Conservation (phyloP, 495 filamentous ascomycete species). For the Apiosordaria backusii region DNA sequence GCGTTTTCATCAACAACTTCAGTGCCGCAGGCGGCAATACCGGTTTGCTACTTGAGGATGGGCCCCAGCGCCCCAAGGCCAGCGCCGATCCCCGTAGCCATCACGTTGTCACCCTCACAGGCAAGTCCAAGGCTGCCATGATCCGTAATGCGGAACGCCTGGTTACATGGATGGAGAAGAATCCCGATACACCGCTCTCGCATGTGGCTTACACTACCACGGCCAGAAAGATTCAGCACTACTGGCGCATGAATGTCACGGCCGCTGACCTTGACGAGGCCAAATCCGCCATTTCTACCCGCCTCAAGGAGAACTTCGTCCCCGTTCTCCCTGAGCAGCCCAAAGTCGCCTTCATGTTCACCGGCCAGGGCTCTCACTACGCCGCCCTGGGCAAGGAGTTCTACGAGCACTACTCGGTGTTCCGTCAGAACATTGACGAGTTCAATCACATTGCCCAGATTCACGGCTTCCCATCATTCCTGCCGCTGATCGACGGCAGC, state of each 20-base stretch:
- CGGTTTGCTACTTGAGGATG: conserved; percentile 60
- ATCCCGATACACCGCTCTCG: conserved; percentile 49
- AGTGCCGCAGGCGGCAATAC: conserved; percentile 68
- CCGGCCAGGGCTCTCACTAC: conserved; percentile 67
- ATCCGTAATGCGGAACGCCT: conserved; percentile 50
- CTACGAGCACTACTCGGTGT: conserved; percentile 61
- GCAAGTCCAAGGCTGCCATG: conserved; percentile 55
- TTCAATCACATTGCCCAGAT: conserved; percentile 64
- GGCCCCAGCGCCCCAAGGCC: conserved; percentile 29
- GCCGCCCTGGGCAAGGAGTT: conserved; percentile 67
- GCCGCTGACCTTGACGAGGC: conserved; percentile 49
- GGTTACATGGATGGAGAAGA: conserved; percentile 50
- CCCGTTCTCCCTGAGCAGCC: conserved; percentile 47
- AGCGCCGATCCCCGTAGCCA: conserved; percentile 46
- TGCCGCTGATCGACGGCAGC: conserved; percentile 63
- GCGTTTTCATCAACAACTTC: conserved; percentile 68
- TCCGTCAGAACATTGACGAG: conserved; percentile 66
- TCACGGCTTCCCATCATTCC: conserved; percentile 67
- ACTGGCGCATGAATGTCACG: conserved; percentile 62
- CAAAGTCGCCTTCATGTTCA: conserved; percentile 65
- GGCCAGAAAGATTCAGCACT: conserved; percentile 78
- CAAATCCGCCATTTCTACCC: conserved; percentile 38
- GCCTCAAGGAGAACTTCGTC: conserved; percentile 45
- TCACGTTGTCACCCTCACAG: conserved; percentile 57
- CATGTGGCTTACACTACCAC: conserved; percentile 77